Conservation (phyloP, 106 monocot genomes). For the Triglochin maritima region DNA sequence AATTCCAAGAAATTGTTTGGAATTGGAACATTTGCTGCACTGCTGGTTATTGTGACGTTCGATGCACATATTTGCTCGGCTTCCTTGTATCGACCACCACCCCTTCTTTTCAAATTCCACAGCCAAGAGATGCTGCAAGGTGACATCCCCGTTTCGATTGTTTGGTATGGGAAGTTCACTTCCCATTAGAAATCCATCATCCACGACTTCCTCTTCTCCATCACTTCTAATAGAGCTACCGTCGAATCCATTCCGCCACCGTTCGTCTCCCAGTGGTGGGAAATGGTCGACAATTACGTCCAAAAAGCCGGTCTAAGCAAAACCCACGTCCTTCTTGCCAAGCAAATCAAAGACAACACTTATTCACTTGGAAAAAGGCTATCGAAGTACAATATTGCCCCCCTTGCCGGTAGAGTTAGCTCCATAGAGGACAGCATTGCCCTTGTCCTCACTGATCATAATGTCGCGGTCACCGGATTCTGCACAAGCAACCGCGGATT, state of each 20-base stretch:
- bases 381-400: conserved; percentile 9
- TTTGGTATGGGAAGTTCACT: conserved; percentile 44
- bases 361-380: conserved; percentile 43
- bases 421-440: conserved; percentile 18
- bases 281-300: conserved; percentile 5
- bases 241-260: not conserved
- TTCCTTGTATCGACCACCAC: not conserved
- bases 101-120: conserved; percentile 23
- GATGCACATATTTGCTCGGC: not conserved
- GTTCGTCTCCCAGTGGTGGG: conserved; percentile 12
- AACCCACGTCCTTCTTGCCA: not conserved
- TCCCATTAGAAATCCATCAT: conserved; percentile 30
- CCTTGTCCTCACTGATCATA: conserved; percentile 33
- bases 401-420: conserved; percentile 8
- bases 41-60: no score
- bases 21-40: no score
- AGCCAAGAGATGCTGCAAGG: conserved; percentile 25
- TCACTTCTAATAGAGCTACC: conserved; percentile 4
- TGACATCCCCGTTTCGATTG: conserved; percentile 28
- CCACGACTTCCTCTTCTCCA: conserved; percentile 39
- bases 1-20: no score
- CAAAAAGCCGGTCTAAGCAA: not conserved
- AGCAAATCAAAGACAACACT: conserved; percentile 6
- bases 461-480: conserved; percentile 48
- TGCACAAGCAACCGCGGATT: conserved; percentile 30